These are phyloP conservation scores for Posidonia oceanica DNA, from an alignment of 116 monocot species.

Conservation along the genomic window DNA sequence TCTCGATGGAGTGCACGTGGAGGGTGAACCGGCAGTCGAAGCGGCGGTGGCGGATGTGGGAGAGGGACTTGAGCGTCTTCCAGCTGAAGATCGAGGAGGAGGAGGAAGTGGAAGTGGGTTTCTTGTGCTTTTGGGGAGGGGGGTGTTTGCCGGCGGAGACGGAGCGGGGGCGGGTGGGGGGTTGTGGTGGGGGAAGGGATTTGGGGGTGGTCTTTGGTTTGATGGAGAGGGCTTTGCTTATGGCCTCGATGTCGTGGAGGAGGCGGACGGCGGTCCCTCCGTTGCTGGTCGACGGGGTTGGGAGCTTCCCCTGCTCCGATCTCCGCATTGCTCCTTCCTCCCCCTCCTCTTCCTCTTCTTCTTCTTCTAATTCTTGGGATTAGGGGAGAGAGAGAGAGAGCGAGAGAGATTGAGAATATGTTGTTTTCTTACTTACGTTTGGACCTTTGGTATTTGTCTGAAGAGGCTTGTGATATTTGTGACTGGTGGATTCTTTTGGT, in stretches of 20 bases:
- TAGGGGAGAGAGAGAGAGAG: background rate
- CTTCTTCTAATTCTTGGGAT: background rate
- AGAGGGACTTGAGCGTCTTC: constrained; percentile 63
- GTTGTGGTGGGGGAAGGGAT: constrained; percentile 3
- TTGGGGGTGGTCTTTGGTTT: constrained; percentile 16
- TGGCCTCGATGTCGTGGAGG: constrained; percentile 64
- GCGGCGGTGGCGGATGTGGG: constrained; percentile 55
- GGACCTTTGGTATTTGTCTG: too few species aligned
- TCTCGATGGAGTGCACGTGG: constrained; percentile 59
- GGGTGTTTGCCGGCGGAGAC: constrained; percentile 14
- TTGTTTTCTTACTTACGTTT: too few species aligned
- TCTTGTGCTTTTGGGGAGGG: background rate
- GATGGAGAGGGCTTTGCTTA: constrained; percentile 69
- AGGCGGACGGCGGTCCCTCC: constrained; percentile 13
- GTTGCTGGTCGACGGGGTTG: constrained; percentile 3
- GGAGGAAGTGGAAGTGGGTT: constrained; percentile 14
- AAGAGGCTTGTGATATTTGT: too few species aligned
- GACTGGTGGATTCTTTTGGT: too few species aligned
- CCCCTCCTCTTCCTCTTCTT: background rate
- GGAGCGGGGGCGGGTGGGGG: constrained; percentile 9
- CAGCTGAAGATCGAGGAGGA: constrained; percentile 36
- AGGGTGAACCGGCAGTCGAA: constrained; percentile 71
- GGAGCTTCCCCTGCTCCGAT: constrained; percentile 13
- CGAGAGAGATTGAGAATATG: background rate
- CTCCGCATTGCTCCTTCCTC: background rate